Base-by-base conservation (phyloP, 1,284 basidiomycete genomes). In the Irpex sp. region DNA sequence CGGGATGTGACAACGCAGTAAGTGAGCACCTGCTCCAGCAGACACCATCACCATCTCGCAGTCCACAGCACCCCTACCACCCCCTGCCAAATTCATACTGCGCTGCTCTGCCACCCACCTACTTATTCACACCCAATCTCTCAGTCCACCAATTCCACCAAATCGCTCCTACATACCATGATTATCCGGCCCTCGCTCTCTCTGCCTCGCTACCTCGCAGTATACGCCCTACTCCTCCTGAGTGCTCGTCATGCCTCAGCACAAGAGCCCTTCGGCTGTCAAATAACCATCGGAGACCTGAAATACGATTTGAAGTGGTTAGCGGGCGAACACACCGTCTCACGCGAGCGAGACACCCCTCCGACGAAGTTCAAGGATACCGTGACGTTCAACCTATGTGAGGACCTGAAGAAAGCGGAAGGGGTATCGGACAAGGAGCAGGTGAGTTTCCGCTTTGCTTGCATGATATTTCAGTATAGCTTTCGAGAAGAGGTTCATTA, bases 241-340 rank as follows among this genome's bases (percentile, higher is more conserved):
- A 61, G 79, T 8, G 67, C 77, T 62, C 73, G 70, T 53, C 63
- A 71, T 51, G 67, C 76, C 33, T 66, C 71, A 50, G 79, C 80
- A 37, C 72, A 77, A 60, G 77, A 83, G 49, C 71, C 73, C 5
- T 88, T 87, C 68, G 78, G 86, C 70, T 92, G 90, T 72, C 79
- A 76, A 66, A 70, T 84, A 62, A 74, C 76, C 0, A 69, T 81
- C 51, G 80, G 78, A 50, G 78, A 77, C 54, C 63, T 73, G 62
- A 80, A 78, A 49, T 93, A 85, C 69, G 87, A 93, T 75, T 75
- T 92, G 59, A 83, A 79, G 17, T 64, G 72, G 33, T 76, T 92
- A 31, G 74, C 71, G 43, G 85, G 83, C 53, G 80, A 82, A 69
- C 81, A 83, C 59, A 75, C 74, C 6, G 70, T 84, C 35, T 71